Base-by-base conservation (phyloP, 1,284 basidiomycete genomes). In the Wolfiporia cocos region DNA sequence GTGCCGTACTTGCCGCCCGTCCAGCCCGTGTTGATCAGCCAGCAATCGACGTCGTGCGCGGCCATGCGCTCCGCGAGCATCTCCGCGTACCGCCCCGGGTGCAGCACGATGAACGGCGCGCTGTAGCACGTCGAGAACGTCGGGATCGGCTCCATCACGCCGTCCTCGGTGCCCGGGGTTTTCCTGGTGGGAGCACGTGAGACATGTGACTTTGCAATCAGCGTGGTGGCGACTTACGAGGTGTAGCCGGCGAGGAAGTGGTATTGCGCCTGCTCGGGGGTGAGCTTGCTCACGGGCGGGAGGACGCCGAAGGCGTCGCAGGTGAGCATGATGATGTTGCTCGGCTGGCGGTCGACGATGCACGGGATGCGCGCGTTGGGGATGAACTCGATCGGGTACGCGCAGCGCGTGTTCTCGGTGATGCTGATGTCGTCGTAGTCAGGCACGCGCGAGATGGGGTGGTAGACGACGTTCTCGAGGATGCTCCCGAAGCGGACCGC, bases 11-110 rank as follows among this genome's bases (percentile, higher is more conserved):
- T 93, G 65, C 95, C 95, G 48, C 90, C 86, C 44, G 90, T 88
- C 95, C 95, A 99, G 58, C 95, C 95, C 17, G 95, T 98, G 85
- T 99, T 98, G 80, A 99, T 91, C 61, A 99, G 78, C 92, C 92
- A 99, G 74, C 94, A 97, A 68, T 95, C 71, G 60, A 93, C 93
- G 50, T 92, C 81, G 72, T 90, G 76, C 68, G 86, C 79, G 46
- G 84, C 69, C 95, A 99, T 99, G 59, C 90, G 84, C 61, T 92
- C 86, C 7, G 95, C 92, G 54, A 99, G 78, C 96, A 99, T 99
- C 66, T 86, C 78, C 39, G 95, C 95, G 69, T 99, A 99, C 51
- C 92, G 85, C 41, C 86, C 81, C 41, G 92, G 92, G 70, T 96
- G 94, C 47, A 97, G 88, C 52, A 98, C 88, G 62, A 99, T 96